Evolutionary conservation across 148 eudicot genomes (phyloP).

Genomic region (Selenicereus undatus): DNA sequence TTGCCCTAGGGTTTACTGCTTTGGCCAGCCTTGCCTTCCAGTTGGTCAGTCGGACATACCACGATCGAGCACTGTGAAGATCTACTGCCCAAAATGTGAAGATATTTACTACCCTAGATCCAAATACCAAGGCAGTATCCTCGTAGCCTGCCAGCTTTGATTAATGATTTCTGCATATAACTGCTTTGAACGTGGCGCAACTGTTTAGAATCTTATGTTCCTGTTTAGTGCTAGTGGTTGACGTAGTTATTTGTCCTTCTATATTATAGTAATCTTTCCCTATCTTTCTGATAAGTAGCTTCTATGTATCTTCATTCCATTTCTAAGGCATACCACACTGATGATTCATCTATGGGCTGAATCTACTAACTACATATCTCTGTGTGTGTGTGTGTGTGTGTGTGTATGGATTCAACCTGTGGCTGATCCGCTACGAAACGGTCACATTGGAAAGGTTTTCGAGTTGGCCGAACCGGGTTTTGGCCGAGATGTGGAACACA

Average conservation of each 20-base stretch:
- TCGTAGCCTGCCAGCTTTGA: constrained; percentile 15
- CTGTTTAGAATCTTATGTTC: not conserved
- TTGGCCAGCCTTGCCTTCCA: constrained; percentile 80
- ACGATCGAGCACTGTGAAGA: constrained; percentile 73
- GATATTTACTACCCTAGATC: constrained; percentile 84
- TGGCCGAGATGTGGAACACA: too few species aligned
- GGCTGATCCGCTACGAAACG: too few species aligned
- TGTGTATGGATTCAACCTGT: too few species aligned
- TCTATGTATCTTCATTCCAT: not conserved
- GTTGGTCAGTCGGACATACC: constrained; percentile 84
- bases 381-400: not conserved
- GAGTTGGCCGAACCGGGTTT: too few species aligned
- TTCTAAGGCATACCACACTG: not conserved
- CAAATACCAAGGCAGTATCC: constrained; percentile 94
- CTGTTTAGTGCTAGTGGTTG: too few species aligned
- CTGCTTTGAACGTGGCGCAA: constrained; percentile 2
- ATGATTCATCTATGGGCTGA: not conserved
- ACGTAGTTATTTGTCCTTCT: not conserved
- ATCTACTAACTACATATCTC: too few species aligned
- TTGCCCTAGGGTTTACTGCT: constrained; percentile 71
- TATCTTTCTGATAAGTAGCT: not conserved
- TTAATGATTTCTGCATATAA: not conserved
- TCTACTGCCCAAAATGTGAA: constrained; percentile 79
- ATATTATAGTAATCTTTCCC: not conserved
- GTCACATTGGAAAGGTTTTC: too few species aligned